Percentiles rank a stretch among this genome's conserved stretches.
Conservation (phyloP, 1,139 yeast genomes). For the Saccharomyces hybrid region DNA sequence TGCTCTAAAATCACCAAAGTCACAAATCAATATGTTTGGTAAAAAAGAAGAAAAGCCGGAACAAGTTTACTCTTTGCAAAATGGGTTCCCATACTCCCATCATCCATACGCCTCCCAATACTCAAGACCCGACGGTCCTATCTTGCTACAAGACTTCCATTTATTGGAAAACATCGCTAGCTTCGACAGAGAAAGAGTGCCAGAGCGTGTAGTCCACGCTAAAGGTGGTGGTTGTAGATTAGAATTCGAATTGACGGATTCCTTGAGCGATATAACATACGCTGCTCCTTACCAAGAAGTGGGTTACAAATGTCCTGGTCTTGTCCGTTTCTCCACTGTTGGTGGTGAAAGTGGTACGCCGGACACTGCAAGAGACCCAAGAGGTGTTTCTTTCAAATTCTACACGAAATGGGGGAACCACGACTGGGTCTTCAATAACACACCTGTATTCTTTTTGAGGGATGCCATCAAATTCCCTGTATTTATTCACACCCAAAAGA, state of each 20-base stretch:
- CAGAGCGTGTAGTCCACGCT: conserved; percentile 87
- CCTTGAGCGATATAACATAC: conserved; percentile 62
- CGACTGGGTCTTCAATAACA: conserved; percentile 85
- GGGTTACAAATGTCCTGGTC: conserved; percentile 68
- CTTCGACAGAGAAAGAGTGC: conserved; percentile 80
- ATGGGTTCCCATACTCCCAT: conserved; percentile 53
- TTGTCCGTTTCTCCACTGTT: conserved; percentile 79
- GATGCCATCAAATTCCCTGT: conserved; percentile 85
- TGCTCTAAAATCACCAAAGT: too few species aligned
- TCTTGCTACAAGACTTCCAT: conserved; percentile 71
- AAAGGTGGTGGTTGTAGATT: conserved; percentile 87
- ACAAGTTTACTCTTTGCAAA: conserved; percentile 48
- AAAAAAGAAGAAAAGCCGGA: conserved; percentile 1
- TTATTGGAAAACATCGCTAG: conserved; percentile 71
- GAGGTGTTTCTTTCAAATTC: conserved; percentile 78
- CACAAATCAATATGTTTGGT: background rate
- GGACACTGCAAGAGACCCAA: conserved; percentile 83
- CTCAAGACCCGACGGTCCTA: conserved; percentile 66
- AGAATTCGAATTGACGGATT: conserved; percentile 73
- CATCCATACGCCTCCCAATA: conserved; percentile 58
- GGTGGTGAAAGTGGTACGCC: conserved; percentile 84
- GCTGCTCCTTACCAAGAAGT: conserved; percentile 64
- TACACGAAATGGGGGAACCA: conserved; percentile 84
- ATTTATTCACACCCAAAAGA: conserved; percentile 83
- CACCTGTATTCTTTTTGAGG: conserved; percentile 79